Base-by-base conservation (phyloP, 2,329 filamentous ascomycete genomes). In the Cytospora leucostoma region DNA sequence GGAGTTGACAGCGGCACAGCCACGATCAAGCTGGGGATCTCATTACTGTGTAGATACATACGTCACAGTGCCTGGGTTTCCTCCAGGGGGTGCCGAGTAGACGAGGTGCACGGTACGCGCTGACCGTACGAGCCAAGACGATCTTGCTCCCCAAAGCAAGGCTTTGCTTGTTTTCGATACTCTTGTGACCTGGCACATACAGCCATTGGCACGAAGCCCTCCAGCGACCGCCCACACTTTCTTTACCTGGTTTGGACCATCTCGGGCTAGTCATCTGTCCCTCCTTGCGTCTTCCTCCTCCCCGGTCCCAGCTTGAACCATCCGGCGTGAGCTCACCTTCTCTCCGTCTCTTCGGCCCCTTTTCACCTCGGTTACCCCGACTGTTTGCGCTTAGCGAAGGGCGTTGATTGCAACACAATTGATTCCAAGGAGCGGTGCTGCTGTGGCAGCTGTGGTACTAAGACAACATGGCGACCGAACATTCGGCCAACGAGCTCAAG, bases 401-500 rank as follows among this genome's bases (percentile, higher is more conserved):
- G 52, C 55, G 27, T 33, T n/a, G 38, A n/a, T 44, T 37, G 44
- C 6, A 44, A 32, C 11, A 34, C 64, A 66, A 59, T 66, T 66
- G 64, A 40, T 4, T 7, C 51, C 38, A 21, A 56, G 15, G 6
- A 47, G 51, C 32, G 27, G 34, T 49, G 64, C 64, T 62, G 62
- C 59, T 59, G 35, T 32, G 33, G 62, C 59, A 66, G 64, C 64
- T 47, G 32, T 54, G 55, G 33, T 49, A 34, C 34, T 59, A 56
- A 60, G 54, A 13, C 67, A 70, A 47, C 37, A 77, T 77, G 75
- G 71, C 72, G 52, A 71, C 74, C 5, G 67, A 63, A 11, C 67
- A 68, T 51, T 68, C 66, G 49, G 72, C 68, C 40, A 73, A 65
- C 65, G 92, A 96, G 84, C 84, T 92, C 76, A 96, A 93, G 84